Evolutionary conservation across 2,329 filamentous ascomycete genomes (phyloP), one percentile per base, ranked within the genome.

Genomic region (Colletotrichum siamense): DNA sequence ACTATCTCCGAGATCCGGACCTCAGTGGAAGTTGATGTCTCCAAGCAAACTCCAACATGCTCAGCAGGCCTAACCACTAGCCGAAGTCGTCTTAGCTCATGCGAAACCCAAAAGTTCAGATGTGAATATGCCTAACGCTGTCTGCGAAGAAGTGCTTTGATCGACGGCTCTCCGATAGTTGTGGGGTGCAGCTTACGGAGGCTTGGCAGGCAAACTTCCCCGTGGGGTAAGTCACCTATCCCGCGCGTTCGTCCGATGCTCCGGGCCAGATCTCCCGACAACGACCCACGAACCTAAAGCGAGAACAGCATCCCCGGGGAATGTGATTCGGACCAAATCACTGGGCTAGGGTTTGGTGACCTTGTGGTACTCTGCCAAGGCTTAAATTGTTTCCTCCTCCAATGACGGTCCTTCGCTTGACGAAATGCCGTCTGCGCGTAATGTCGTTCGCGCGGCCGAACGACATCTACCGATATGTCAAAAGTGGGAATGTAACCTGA

Each of bases 381-480:
- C 34, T 16, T 16, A 22, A 7, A 9, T n/a, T 13, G 26, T 26
- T 49, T 55, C 57, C 36, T 73, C 64, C 64, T 73, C 71, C 64
- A 63, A 69, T 69, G 18, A 15, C 34, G 30, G 55, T 15, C 13
- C 4, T 15, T n/a, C 24, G 18, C n/a, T 34, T 8, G 8, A 9
- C 15, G 26, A 36, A 28, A 36, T 73, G 70, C 64, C 55, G 64
- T 24, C 28, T 30, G n/a, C 22, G 36, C 16, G 64, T 63, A 22
- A 32, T 32, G 30, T 73, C 22, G 13, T n/a, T 36, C 6, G 12
- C 0, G 28, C 36, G 22, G 44, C n/a, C 28, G 24, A 22, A 28
- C 5, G 36, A 30, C 12, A 73, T 69, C 34, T 62, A 28, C 71
- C 36, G 22, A 24, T 26, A 6, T 12, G 22, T 24, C 28, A 59